phyloP scores from a whole-genome alignment of 768 basidiomycete species.

The Phanerodontia chrysosporium region DNA sequence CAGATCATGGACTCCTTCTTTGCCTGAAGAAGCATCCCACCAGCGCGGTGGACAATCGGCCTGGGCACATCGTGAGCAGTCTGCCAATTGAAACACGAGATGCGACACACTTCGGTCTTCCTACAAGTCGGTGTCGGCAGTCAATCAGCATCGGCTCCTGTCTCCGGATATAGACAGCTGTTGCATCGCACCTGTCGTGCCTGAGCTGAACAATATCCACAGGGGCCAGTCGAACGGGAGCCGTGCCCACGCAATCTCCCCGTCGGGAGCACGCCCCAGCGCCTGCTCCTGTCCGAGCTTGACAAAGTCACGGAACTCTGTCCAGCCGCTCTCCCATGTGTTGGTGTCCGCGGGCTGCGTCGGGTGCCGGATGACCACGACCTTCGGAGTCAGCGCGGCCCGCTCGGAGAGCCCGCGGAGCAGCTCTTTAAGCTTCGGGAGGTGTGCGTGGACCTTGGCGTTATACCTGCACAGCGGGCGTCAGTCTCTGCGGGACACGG shows the following conservation, averaged over 20 bases:
- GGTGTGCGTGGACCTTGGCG: slow-evolving; percentile 61
- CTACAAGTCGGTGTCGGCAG: slow-evolving; percentile 7
- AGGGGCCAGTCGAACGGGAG: slow-evolving; percentile 72
- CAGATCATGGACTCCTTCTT: slow-evolving; percentile 70
- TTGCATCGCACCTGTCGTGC: slow-evolving; percentile 61
- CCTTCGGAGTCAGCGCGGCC: slow-evolving; percentile 36
- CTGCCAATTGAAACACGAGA: slow-evolving; percentile 8
- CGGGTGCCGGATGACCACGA: slow-evolving; percentile 54
- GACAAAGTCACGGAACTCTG: slow-evolving; percentile 52
- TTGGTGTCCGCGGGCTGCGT: slow-evolving; percentile 27
- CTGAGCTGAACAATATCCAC: slow-evolving; percentile 84
- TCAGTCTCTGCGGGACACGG: neutral
- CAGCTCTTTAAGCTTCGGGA: slow-evolving; percentile 58
- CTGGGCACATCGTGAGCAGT: slow-evolving; percentile 30
- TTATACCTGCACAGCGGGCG: slow-evolving; percentile 56
- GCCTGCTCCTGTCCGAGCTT: slow-evolving; percentile 39
- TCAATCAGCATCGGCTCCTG: neutral
- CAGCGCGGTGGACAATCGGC: slow-evolving; percentile 74
- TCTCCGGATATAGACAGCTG: neutral
- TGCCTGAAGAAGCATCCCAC: slow-evolving; percentile 72
- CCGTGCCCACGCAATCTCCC: slow-evolving; percentile 62
- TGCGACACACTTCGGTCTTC: slow-evolving; percentile 48
- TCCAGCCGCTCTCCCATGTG: slow-evolving; percentile 46
- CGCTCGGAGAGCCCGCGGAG: slow-evolving; percentile 45
- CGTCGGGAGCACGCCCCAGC: slow-evolving; percentile 45